Conservation (phyloP, 1,139 yeast genomes). For the Suhomyces ambrosiae region DNA sequence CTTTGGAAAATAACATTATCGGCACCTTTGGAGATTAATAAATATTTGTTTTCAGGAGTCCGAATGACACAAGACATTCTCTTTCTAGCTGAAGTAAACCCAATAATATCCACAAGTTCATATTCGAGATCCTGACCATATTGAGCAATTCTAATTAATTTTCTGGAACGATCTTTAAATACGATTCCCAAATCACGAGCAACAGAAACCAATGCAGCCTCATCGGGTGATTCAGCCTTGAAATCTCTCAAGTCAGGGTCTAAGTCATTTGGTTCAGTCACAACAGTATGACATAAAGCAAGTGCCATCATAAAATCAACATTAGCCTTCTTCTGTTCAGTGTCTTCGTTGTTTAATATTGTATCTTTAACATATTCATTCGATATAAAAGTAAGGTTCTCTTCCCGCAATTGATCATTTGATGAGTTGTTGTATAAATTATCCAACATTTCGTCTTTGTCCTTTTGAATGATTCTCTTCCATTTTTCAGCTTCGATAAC, state of each 20-base stretch:
- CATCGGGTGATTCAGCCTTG: constrained; percentile 98
- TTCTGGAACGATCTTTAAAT: constrained; percentile 73
- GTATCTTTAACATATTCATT: constrained; percentile 53
- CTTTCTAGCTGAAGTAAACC: constrained; percentile 89
- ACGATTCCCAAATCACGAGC: constrained; percentile 92
- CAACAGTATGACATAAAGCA: constrained; percentile 90
- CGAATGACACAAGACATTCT: constrained; percentile 60
- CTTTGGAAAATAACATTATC: constrained; percentile 87
- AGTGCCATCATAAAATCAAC: constrained; percentile 84
- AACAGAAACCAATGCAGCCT: constrained; percentile 90
- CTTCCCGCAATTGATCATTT: constrained; percentile 64
- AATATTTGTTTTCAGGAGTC: constrained; percentile 50
- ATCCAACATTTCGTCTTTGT: constrained; percentile 65
- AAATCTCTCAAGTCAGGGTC: constrained; percentile 59
- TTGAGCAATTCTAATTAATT: constrained; percentile 66
- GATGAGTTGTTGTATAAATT: constrained; percentile 46
- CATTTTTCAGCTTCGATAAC: constrained; percentile 68
- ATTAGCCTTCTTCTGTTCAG: constrained; percentile 61
- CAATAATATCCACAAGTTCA: constrained; percentile 74
- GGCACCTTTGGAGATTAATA: constrained; percentile 88
- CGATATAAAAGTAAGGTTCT: constrained; percentile 77
- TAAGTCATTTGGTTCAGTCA: constrained; percentile 67
- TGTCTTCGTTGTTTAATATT: constrained; percentile 22
- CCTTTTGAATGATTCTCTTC: constrained; percentile 60
- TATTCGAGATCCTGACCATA: constrained; percentile 75